Conservation (phyloP, 116 monocot genomes). For the Papilionanthe hybrid region DNA sequence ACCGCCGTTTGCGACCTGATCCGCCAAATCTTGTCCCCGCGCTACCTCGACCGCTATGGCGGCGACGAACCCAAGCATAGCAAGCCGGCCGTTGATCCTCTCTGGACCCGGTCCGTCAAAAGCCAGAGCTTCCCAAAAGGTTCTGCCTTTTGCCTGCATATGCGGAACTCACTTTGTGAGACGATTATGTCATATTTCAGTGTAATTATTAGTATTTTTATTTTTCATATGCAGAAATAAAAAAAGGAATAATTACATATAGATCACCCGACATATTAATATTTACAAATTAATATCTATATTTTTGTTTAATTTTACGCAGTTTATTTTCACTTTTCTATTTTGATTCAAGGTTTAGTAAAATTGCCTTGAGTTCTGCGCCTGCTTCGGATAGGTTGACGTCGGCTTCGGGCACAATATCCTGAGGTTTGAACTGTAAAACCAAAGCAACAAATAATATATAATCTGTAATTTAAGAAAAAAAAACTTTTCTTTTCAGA, state of each 20-base stretch:
- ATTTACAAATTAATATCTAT: no score
- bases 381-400: no score
- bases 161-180: background rate
- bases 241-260: no score
- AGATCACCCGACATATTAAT: no score
- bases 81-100: conserved; percentile 75
- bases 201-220: no score
- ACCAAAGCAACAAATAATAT: no score
- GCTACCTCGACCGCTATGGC: conserved; percentile 54
- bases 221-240: no score
- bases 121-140: conserved; percentile 50
- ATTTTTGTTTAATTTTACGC: no score
- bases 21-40: conserved; percentile 35
- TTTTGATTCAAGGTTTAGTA: no score
- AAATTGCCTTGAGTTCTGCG: no score
- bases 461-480: background rate
- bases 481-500: background rate
- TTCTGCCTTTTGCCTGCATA: conserved; percentile 21
- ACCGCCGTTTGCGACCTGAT: conserved; percentile 51
- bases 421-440: background rate
- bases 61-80: conserved; percentile 70
- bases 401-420: background rate
- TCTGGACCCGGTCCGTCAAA: conserved; percentile 78
- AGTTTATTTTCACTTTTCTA: no score
- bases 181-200: no score